These are phyloP conservation scores for Ocimum tenuiflorum DNA, from an alignment of 257 asterid genomes.

Conservation along the genomic window DNA sequence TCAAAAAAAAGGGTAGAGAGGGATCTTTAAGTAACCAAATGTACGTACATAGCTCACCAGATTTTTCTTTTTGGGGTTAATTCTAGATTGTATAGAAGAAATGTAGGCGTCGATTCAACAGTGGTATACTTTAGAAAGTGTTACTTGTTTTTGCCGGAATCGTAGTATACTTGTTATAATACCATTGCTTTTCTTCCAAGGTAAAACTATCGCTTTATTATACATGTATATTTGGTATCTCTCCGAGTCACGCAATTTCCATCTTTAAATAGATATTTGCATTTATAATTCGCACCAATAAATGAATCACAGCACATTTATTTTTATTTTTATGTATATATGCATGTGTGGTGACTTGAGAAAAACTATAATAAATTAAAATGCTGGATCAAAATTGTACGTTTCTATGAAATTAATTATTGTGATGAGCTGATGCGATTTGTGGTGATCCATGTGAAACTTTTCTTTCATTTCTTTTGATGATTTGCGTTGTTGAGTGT, in stretches of 20 bases:
- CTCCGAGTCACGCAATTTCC: too few species aligned
- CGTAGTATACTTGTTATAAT: background rate
- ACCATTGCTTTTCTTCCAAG: background rate
- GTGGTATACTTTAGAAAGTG: background rate
- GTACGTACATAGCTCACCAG: too few species aligned
- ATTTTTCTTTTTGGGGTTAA: too few species aligned
- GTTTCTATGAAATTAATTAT: background rate
- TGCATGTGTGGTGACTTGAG: background rate
- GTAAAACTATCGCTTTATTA: background rate
- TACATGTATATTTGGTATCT: too few species aligned
- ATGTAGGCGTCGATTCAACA: conserved; percentile 22
- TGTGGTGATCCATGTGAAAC: background rate
- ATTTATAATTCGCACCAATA: too few species aligned
- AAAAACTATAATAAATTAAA: background rate
- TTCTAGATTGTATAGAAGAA: too few species aligned
- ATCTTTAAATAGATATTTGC: too few species aligned
- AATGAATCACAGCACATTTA: too few species aligned
- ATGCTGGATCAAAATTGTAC: background rate
- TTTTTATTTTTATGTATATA: too few species aligned
- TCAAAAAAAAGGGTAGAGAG: background rate
- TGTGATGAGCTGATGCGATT: background rate
- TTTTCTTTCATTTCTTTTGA: background rate
- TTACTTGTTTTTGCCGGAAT: conserved; percentile 32
- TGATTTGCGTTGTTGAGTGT: too few species aligned
- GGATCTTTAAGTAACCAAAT: too few species aligned